Conservation (phyloP, 1,139 yeast genomes). For the Debaryomyces sp. region DNA sequence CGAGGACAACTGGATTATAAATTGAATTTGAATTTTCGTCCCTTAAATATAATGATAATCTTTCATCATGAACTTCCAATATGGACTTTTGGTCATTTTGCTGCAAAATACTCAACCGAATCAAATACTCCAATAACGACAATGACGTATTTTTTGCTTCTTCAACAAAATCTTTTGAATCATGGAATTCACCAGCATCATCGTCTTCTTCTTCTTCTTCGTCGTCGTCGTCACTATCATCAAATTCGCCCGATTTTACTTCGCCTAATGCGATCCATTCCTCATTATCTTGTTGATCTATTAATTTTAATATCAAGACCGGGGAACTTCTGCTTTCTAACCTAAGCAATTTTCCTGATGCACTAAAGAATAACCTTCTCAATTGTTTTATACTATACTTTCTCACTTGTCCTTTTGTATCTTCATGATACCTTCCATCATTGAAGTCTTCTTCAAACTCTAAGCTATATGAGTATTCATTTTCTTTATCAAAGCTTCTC, state of each 20-base stretch:
- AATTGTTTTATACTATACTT: conserved; percentile 46
- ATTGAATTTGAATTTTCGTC: conserved; percentile 56
- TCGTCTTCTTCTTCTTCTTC: conserved; percentile 32
- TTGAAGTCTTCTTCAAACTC: conserved; percentile 61
- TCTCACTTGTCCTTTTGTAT: conserved; percentile 35
- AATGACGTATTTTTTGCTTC: conserved; percentile 34
- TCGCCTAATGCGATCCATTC: conserved; percentile 62
- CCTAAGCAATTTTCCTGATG: conserved; percentile 68
- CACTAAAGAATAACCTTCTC: conserved; percentile 65
- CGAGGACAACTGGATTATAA: conserved; percentile 20
- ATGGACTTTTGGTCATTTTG: conserved; percentile 60
- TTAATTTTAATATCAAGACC: conserved; percentile 60
- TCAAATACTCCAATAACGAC: conserved; percentile 65
- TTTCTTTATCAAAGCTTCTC: conserved; percentile 23
- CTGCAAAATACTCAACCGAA: conserved; percentile 66
- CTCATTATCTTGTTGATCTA: conserved; percentile 26
- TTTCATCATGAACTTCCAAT: conserved; percentile 64
- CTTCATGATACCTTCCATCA: conserved; percentile 74
- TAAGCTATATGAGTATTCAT: conserved; percentile 46
- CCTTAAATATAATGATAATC: conserved; percentile 60
- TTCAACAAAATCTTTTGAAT: conserved; percentile 17
- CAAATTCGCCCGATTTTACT: conserved; percentile 32
- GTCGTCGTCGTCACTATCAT: conserved; percentile 26
- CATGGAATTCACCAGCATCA: conserved; percentile 16
- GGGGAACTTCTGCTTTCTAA: conserved; percentile 69